Base-by-base conservation (phyloP, 495 filamentous ascomycete species). In the Annulohypoxylon maeteangense region DNA sequence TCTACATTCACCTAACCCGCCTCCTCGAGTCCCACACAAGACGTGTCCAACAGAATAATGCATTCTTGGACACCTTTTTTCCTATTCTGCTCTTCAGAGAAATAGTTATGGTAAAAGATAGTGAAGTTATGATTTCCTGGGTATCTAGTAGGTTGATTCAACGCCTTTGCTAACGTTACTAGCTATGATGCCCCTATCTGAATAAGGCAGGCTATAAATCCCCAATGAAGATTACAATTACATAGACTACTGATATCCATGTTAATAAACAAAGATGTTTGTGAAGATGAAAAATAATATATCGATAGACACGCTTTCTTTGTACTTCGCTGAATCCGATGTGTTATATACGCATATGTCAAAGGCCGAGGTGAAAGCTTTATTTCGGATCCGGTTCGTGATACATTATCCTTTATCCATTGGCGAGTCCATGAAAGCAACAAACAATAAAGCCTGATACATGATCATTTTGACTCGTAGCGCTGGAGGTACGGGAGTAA, bases 321-420 rank as follows among this genome's bases (percentile, higher is more conserved):
- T 71, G 62, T 71, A 6, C 40, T 45, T 50, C 25, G 57, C 68
- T 63, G 68, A 71, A 71, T 71, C 68, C 68, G 68, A 71, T 8
- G 25, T 23, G 20, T 7, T 22, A 44, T 18, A 5, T 11, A 34
- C 38, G 34, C 50, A 62, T 66, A 38, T 44, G 23, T 7, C 10
- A 69, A 56, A 62, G 51, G 6, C 44, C 22, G 20, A 25, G 14
- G 22, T 20, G 11, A 20, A 55, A 25, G 31, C 16, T 6, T 14
- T n/a, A 20, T 25, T 42, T 71, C 50, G 62, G 48, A 66, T 71
- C 57, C 62, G 42, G 62, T 42, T 12, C n/a, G 4, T 14, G 14
- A 32, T 8, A 47, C 2, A 7, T 12, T 16, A 34, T 40, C 16
- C 62, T 65, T 70, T 70, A 48, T 70, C 20, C 11, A 14, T 44